Evolutionary conservation across 177 flowering plant genomes (phyloP), one percentile per base, ranked within the genome.

Genomic region (Vitis hybrid): DNA sequence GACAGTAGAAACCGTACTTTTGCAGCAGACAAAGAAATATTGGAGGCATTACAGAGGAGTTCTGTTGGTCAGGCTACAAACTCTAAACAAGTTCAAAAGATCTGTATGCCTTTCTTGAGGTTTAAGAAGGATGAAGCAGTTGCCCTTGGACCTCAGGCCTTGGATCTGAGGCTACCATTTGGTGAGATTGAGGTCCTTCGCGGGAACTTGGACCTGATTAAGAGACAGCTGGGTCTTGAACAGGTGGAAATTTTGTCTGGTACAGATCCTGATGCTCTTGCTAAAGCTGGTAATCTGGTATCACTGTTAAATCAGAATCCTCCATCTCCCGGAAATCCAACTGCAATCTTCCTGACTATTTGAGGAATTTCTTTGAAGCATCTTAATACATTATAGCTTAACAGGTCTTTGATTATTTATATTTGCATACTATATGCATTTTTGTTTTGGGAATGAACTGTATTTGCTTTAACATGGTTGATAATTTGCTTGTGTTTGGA

Each of bases 271-370:
- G 81, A 76, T 69, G 88, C 79, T 74, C 65, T 62, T 62, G 72
- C 77, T 6, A 87, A 61, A 72, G 94, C 91, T 60, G 91, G 93
- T n/a, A 52, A 81, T 16, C 70, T 82, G 24, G 82, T 69, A 3
- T 68, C 79, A 0, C 76, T 92, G 74, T 70, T 91, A 18, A 71
- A 78, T 4, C 85, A 87, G 69, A 88, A 80, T 74, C 97, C 94
- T 65, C 97, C 97, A 11, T 88, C 95, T 4, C 97, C 98, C 3
- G 98, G 98, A 58, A 80, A 73, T 64, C 98, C 98, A 10, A 89
- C 93, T 65, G 86, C 93, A 27, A 82, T 94, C 59, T 91, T 92
- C 74, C 75, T 90, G 71, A 69, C 71, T 59, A 72, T 72, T 60
- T 11, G 12, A 19, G 63, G 13, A 60, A 60, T 60, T 16, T 57